Base-by-base conservation (phyloP, 2,329 filamentous ascomycete species). In the Mycosphaerella sp. region DNA sequence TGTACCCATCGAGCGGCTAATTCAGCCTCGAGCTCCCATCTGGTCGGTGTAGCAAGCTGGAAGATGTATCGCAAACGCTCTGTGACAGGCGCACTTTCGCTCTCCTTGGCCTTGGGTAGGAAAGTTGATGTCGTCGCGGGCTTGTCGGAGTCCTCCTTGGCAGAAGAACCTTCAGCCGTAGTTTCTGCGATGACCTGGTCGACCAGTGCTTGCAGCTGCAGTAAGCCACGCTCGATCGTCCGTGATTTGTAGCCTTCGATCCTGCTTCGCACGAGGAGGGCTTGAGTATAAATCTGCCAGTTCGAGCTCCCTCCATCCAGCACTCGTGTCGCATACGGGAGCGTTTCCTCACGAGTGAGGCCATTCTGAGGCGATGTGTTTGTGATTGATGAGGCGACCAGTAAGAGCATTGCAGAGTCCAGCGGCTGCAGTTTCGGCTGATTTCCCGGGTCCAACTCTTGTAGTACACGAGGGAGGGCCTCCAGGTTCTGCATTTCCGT, bases 241-340 rank as follows among this genome's bases (percentile, higher is more conserved):
- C 92, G 80, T 50, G 91, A 89, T 50, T 83, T 82, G 71, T 95
- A 91, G 0, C 91, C 80, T 71, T 98, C 93, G 51, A 97, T 92
- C 12, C 93, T 80, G 56, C 89, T 95, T 43, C 93, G 81, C 1
- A 97, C 87, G 0, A 98, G 78, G 7, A 98, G 76, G 0, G 90
- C 93, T 67, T 97, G 91, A 0, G 93, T 96, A 68, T 97, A 97
- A 34, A 96, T 85, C 69, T 97, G 93, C 93, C 93, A 98, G 70
- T 97, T 98, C 0, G 89, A 92, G 44, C 87, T 87, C 62, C 92
- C 91, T 57, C 93, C 90, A 7, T 87, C 81, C 1, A 98, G 78
- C 0, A 97, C 93, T 40, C 93, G 83, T 1, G 85, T 86, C 0
- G 93, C 93, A 67, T 92, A 98, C 0, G 93, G 93, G 1, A 95